phyloP scores from a whole-genome alignment of 1,139 yeast species.

The Debaryomyces singareniensis region DNA sequence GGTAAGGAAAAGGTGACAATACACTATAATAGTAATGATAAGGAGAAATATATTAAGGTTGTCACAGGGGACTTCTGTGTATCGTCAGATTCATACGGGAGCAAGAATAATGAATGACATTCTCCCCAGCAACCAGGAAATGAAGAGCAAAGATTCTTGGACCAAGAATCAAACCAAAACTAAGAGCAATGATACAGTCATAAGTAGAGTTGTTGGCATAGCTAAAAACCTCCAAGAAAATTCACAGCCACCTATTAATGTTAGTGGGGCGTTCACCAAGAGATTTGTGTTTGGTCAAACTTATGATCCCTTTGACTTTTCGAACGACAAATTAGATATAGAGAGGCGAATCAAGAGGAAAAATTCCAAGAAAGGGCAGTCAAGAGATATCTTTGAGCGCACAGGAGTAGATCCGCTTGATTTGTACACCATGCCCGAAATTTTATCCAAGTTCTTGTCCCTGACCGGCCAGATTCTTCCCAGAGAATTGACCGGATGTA shows the following conservation, averaged over 20 bases:
- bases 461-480: slow-evolving; percentile 65
- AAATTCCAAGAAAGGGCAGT: slow-evolving; percentile 10
- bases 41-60: no score
- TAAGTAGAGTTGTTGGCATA: slow-evolving; percentile 19
- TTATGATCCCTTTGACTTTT: slow-evolving; percentile 74
- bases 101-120: slow-evolving; percentile 1
- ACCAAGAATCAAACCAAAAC: slow-evolving; percentile 11
- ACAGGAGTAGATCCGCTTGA: slow-evolving; percentile 59
- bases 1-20: no score
- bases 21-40: no score
- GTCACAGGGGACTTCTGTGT: no score
- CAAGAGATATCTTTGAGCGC: slow-evolving; percentile 41
- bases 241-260: slow-evolving; percentile 18
- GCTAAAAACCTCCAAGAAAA: slow-evolving; percentile 21
- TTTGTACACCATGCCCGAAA: slow-evolving; percentile 59
- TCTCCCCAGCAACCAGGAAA: slow-evolving; percentile 26
- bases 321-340: slow-evolving; percentile 46
- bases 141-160: slow-evolving; percentile 28
- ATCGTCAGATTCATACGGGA: background rate
- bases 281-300: slow-evolving; percentile 38
- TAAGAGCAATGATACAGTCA: slow-evolving; percentile 8
- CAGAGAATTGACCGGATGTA: slow-evolving; percentile 62
- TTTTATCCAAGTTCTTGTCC: slow-evolving; percentile 52
- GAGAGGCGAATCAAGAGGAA: slow-evolving; percentile 19
- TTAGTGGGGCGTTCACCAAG: slow-evolving; percentile 24